Base-by-base conservation (phyloP, 495 filamentous ascomycete genomes). In the Daldinia loculata region DNA sequence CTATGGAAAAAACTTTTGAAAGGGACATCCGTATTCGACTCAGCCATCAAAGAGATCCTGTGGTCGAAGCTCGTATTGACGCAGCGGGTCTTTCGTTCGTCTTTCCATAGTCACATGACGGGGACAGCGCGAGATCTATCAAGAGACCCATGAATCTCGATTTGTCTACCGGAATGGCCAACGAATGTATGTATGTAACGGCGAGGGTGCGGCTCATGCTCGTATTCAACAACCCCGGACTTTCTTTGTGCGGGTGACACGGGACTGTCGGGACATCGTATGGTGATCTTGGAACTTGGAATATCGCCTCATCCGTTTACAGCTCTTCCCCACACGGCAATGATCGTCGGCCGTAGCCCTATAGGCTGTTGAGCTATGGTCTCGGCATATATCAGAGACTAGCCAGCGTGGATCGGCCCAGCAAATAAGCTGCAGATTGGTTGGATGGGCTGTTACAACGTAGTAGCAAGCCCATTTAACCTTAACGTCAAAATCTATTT, bases 81-180 rank as follows among this genome's bases (percentile, higher is more conserved):
- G 39, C 32, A 57, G 53, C 45, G 24, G 27, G 51, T 72, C 69
- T 72, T 55, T 56, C 50, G 55, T 27, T 68, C 45, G 70, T 68
- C 70, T 68, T 41, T 72, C 70, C 60, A 68, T 65, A 39, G 69
- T 72, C 70, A 72, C 70, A 72, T 72, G 70, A 72, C 65, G 11
- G 15, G 14, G 6, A 55, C 34, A 45, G 9, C 36, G 48, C 12
- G 61, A 61, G 56, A 57, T 45, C 19, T 19, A 48, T 48, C 17
- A 11, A 45, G 41, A 45, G 41, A 45, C 14, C 38, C 41, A 34
- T 48, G 39, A 51, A 61, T 61, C 48, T 56, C 41, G 69, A 63
- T 53, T 56, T 3, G 0, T 8, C 32, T 30, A 22, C 51, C 56
- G 19, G 57, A 62, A 27, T 24, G 6, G n/a, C 4, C 0, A 6